phyloP scores from a whole-genome alignment of 2,329 filamentous ascomycete genomes.

The Scytalidium lignicola region DNA sequence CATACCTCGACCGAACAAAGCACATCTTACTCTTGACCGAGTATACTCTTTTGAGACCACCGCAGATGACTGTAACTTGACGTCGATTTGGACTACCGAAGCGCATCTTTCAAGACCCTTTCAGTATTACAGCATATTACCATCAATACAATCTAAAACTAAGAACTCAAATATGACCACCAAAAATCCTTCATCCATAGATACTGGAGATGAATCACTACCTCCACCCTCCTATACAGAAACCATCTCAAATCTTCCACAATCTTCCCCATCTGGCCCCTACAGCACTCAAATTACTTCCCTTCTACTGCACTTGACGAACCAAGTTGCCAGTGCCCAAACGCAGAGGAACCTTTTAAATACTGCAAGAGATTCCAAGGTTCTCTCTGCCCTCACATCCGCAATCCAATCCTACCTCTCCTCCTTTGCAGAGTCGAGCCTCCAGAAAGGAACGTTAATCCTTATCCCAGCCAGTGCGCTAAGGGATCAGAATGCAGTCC shows the following conservation, averaged over 20 bases:
- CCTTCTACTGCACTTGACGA: constrained; percentile 18
- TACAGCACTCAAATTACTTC: constrained; percentile 19
- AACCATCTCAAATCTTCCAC: constrained; percentile 9
- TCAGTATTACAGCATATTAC: too few relatives aligned
- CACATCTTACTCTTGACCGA: too few relatives aligned
- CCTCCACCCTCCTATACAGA: constrained; percentile 14
- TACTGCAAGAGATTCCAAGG: constrained; percentile 20
- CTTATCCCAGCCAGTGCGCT: constrained; percentile 20
- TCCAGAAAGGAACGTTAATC: constrained; percentile 18
- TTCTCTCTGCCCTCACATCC: constrained; percentile 20
- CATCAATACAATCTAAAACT: too few relatives aligned
- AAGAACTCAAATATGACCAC: neutral
- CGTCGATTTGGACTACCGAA: too few relatives aligned
- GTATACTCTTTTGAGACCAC: too few relatives aligned
- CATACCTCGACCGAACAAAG: too few relatives aligned
- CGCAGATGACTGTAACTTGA: too few relatives aligned
- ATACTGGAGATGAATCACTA: neutral
- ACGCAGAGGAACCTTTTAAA: constrained; percentile 16
- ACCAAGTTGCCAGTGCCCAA: constrained; percentile 15
- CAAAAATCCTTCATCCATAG: neutral
- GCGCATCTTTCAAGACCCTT: too few relatives aligned
- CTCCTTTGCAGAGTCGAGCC: constrained; percentile 19
- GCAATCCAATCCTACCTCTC: constrained; percentile 23
- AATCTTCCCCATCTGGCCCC: constrained; percentile 8
- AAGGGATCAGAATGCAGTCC: constrained; percentile 15